A percentile compares a stretch with the other conserved stretches of the same genome.
Evolutionary conservation across 768 basidiomycete species (phyloP).

Genomic region (Coprinopsis strossmayeri): DNA sequence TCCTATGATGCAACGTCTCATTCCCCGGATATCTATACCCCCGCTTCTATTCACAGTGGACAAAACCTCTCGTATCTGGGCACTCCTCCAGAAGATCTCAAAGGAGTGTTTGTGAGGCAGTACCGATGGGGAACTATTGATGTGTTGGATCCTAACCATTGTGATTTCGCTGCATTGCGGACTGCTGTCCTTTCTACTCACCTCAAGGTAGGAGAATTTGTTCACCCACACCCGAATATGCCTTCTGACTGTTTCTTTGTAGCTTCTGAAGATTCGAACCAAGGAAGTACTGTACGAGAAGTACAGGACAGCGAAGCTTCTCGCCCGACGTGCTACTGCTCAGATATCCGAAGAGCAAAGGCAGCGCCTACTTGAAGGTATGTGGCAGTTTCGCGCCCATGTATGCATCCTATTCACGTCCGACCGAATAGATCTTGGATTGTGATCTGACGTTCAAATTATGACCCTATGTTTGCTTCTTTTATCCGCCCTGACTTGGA

Average conservation of each 20-base stretch:
- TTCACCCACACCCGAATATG: background rate
- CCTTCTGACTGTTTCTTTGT: conserved; percentile 7
- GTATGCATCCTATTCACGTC: background rate
- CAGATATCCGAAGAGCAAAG: conserved; percentile 72
- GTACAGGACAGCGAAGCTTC: conserved; percentile 86
- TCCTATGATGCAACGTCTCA: conserved; percentile 22
- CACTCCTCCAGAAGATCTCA: conserved; percentile 60
- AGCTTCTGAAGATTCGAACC: conserved; percentile 80
- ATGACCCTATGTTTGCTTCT: conserved; percentile 3
- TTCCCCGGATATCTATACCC: conserved; percentile 23
- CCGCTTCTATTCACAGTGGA: conserved; percentile 28
- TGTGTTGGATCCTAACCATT: conserved; percentile 80
- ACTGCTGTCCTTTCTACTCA: conserved; percentile 82
- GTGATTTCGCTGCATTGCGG: conserved; percentile 81
- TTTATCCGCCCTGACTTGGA: too few relatives aligned
- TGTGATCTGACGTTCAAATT: conserved; percentile 13
- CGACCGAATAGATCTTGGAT: conserved; percentile 19
- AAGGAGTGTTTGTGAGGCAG: conserved; percentile 69
- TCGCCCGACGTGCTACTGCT: conserved; percentile 77
- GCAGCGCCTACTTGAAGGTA: conserved; percentile 69
- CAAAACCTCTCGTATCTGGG: conserved; percentile 36
- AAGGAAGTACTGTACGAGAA: conserved; percentile 91
- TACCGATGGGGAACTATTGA: conserved; percentile 89
- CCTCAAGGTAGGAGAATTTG: conserved; percentile 53
- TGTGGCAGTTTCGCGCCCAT: conserved; percentile 13